phyloP scores from a whole-genome alignment of 352 stramenopile genomes.

The Phytophthora constricta region DNA sequence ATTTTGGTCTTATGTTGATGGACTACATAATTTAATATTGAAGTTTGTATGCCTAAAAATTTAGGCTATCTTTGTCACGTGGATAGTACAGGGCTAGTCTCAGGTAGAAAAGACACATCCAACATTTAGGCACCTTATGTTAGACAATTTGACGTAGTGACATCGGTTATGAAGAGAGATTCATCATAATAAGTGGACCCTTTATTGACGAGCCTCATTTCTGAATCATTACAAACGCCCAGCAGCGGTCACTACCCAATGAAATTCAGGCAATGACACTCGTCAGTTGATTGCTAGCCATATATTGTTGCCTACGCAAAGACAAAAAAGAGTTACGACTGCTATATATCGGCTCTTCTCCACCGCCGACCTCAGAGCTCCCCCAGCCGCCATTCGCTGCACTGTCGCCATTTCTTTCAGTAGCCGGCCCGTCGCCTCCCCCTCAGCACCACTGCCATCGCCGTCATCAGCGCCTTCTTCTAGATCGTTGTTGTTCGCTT shows the following conservation, averaged over 20 bases:
- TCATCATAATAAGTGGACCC: constrained; percentile 6
- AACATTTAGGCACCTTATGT: constrained; percentile 8
- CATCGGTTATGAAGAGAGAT: not conserved
- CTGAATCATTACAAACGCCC: constrained; percentile 12
- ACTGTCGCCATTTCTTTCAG: too few species aligned
- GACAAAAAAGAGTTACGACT: constrained; percentile 4
- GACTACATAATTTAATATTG: constrained; percentile 20
- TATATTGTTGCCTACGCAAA: too few species aligned
- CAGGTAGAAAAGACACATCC: constrained; percentile 2
- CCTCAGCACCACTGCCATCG: not conserved
- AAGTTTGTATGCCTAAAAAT: constrained; percentile 12
- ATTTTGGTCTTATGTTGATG: constrained; percentile 24
- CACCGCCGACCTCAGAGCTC: too few species aligned
- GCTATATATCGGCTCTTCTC: too few species aligned
- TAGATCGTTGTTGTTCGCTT: not conserved
- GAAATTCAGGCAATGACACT: too few species aligned
- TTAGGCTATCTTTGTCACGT: not conserved
- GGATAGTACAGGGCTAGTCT: not conserved
- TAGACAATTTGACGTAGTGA: not conserved
- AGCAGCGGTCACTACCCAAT: too few species aligned
- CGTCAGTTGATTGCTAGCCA: not conserved
- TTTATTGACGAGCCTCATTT: constrained; percentile 2
- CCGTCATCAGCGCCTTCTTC: not conserved
- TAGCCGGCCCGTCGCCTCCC: too few species aligned
- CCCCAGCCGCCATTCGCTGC: too few species aligned